A percentile compares a stretch with the other conserved stretches of the same genome.
Conservation (phyloP, 371 early-diverging fungal species). For the Rhizopus arrhizus region DNA sequence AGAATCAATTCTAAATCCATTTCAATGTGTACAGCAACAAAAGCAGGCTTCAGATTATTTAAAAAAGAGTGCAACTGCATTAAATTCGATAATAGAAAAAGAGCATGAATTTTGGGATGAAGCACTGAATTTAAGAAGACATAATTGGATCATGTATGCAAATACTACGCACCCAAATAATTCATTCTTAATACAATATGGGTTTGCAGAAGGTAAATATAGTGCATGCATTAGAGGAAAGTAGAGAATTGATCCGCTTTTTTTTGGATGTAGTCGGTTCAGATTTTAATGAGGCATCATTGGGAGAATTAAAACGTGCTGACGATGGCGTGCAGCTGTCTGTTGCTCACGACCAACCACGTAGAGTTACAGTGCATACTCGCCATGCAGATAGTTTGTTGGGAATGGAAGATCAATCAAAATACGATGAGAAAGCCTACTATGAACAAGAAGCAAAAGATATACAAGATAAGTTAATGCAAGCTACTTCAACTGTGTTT, state of each 20-base stretch:
- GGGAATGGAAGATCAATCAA: conserved; percentile 5
- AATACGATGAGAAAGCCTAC: neutral
- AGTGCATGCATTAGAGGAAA: neutral
- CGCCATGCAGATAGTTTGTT: conserved; percentile 28
- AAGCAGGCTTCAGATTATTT: conserved; percentile 63
- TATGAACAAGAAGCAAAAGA: neutral
- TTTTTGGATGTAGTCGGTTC: conserved; percentile 24
- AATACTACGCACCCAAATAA: conserved; percentile 24
- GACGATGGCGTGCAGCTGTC: conserved; percentile 21
- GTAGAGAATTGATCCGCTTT: neutral
- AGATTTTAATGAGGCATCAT: conserved; percentile 30
- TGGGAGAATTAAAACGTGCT: conserved; percentile 31
- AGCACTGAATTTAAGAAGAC: conserved; percentile 62
- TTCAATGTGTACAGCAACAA: conserved; percentile 47
- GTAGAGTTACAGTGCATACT: conserved; percentile 24
- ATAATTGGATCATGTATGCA: conserved; percentile 71
- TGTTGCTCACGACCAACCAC: conserved; percentile 23
- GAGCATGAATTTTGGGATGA: conserved; percentile 73
- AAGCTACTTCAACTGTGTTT: conserved; percentile 58
- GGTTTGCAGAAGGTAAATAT: conserved; percentile 58
- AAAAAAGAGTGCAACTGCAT: conserved; percentile 52
- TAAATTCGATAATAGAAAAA: conserved; percentile 52
- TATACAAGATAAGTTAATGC: conserved; percentile 45
- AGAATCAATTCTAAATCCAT: neutral
- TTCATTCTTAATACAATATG: conserved; percentile 55